A percentile compares a stretch with the other conserved stretches of the same genome.
Conservation (phyloP, 2,329 filamentous ascomycete species). For the Fusarium hainanense region DNA sequence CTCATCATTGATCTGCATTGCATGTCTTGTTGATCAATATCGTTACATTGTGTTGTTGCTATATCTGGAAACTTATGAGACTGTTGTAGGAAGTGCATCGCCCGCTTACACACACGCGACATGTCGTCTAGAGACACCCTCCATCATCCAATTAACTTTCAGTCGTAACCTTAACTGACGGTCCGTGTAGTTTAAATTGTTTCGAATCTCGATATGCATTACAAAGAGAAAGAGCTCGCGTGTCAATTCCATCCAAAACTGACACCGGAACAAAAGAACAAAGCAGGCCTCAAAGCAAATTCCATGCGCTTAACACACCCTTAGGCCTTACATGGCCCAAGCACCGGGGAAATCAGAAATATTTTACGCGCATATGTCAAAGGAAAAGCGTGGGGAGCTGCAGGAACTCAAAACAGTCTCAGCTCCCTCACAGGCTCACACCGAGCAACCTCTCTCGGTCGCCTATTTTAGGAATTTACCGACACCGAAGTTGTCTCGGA, state of each 20-base stretch:
- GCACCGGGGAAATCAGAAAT: not conserved
- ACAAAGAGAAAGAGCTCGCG: conserved; percentile 35
- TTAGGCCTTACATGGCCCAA: conserved; percentile 5
- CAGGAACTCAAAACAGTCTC: conserved; percentile 4
- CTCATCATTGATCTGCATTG: not conserved
- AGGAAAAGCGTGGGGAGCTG: conserved; percentile 10
- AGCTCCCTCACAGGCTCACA: conserved; percentile 8
- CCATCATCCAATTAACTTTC: conserved; percentile 11
- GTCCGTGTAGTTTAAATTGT: conserved; percentile 28
- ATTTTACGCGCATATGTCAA: not conserved
- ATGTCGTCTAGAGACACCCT: conserved; percentile 6
- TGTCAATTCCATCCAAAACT: conserved; percentile 21
- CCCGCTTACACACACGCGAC: conserved; percentile 33
- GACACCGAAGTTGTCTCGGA: conserved; percentile 19
- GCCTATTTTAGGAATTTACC: conserved; percentile 16
- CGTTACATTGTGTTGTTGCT: conserved; percentile 9
- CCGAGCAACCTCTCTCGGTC: conserved; percentile 29
- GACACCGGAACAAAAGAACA: conserved; percentile 1
- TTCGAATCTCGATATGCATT: conserved; percentile 8
- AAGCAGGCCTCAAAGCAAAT: conserved; percentile 7
- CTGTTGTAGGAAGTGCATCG: conserved; percentile 4
- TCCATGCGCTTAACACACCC: not conserved
- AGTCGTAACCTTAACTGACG: conserved; percentile 14
- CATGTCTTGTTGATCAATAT: not conserved
- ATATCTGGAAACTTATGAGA: conserved; percentile 18